A percentile compares a stretch with the other conserved stretches of the same genome.
These are phyloP conservation scores for Ceratocystis harringtonii DNA, from an alignment of 2,329 filamentous ascomycete genomes.

Conservation along the genomic window DNA sequence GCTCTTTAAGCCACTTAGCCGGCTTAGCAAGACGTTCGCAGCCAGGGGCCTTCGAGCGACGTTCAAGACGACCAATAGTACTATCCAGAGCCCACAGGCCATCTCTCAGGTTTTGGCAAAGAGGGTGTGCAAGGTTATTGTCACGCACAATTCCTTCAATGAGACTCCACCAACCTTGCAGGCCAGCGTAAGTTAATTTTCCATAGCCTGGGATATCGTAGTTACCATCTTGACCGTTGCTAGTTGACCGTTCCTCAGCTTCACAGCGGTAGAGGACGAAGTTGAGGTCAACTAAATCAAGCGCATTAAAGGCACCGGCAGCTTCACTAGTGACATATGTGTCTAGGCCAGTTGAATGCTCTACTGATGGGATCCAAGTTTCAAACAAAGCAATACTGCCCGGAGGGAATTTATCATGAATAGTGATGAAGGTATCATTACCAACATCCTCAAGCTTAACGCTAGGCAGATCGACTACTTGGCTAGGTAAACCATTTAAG, in stretches of 20 bases:
- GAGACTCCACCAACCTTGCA: slow-evolving; percentile 98
- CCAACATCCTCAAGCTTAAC: slow-evolving; percentile 57
- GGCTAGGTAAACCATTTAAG: slow-evolving; percentile 71
- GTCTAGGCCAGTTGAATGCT: slow-evolving; percentile 71
- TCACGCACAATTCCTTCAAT: slow-evolving; percentile 69
- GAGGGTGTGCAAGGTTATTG: slow-evolving; percentile 82
- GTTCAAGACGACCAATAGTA: slow-evolving; percentile 61
- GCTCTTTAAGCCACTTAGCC: slow-evolving; percentile 63
- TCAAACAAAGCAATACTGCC: slow-evolving; percentile 92
- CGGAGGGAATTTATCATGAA: slow-evolving; percentile 73
- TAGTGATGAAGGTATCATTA: slow-evolving; percentile 62
- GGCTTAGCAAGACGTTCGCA: slow-evolving; percentile 50
- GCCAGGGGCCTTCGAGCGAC: slow-evolving; percentile 47
- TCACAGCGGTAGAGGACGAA: slow-evolving; percentile 84
- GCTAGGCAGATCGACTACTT: slow-evolving; percentile 57
- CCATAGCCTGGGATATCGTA: slow-evolving; percentile 78
- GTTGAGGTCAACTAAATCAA: slow-evolving; percentile 73
- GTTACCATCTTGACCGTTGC: slow-evolving; percentile 59
- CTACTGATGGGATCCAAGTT: slow-evolving; percentile 82
- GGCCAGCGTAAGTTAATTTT: slow-evolving; percentile 77
- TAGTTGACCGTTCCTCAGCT: slow-evolving; percentile 68
- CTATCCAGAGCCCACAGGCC: slow-evolving; percentile 91
- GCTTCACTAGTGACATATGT: slow-evolving; percentile 73
- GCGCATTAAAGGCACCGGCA: slow-evolving; percentile 58
- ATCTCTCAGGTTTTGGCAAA: slow-evolving; percentile 83